A percentile compares a stretch with the other conserved stretches of the same genome.
phyloP scores from a whole-genome alignment of 192 early-diverging fungal genomes.

The Coemansia sp. region DNA sequence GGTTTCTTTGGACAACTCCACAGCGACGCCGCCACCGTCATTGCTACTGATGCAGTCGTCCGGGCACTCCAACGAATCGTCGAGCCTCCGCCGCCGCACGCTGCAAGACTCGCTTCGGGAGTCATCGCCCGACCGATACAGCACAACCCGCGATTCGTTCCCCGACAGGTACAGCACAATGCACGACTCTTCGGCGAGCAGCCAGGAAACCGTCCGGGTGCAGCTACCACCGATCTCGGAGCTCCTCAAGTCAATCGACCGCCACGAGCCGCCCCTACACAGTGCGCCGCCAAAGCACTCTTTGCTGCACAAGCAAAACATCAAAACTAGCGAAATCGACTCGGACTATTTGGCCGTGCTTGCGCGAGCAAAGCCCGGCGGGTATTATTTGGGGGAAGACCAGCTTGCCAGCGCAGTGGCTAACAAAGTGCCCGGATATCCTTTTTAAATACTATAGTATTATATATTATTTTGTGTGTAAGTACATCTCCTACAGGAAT shows the following conservation, averaged over 20 bases:
- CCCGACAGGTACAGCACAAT: too few species aligned
- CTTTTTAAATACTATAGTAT: background rate
- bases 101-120: background rate
- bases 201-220: background rate
- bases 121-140: background rate
- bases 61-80: background rate
- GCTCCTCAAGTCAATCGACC: constrained; percentile 18
- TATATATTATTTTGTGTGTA: background rate
- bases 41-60: background rate
- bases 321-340: background rate
- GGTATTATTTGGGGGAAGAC: too few species aligned
- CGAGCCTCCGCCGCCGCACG: background rate
- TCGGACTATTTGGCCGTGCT: background rate
- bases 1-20: background rate
- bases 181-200: too few species aligned
- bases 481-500: background rate
- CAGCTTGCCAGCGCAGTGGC: too few species aligned
- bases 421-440: too few species aligned
- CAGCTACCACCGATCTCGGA: constrained; percentile 43
- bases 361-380: background rate
- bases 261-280: background rate
- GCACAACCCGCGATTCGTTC: too few species aligned
- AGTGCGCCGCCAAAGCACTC: background rate
- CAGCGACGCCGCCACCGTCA: background rate
- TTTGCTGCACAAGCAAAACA: background rate